Percentiles rank a stretch among this genome's conserved stretches.
These are phyloP conservation scores for Erigeron philadelphicus DNA, from an alignment of 140 eudicot species.

Conservation along the genomic window DNA sequence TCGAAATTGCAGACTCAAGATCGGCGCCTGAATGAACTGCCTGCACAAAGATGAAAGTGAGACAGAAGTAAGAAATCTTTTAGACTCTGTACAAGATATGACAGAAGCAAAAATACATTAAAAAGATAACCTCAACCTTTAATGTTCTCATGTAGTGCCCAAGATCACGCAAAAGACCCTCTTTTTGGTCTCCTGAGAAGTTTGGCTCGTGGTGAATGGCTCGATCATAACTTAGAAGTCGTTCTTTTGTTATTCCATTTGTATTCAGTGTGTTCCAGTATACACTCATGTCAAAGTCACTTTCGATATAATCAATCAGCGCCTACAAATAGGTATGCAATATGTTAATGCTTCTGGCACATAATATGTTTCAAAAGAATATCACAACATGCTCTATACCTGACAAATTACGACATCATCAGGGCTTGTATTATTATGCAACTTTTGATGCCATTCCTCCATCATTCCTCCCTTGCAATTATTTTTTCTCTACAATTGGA, in stretches of 20 bases:
- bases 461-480: conserved; percentile 92
- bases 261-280: conserved; percentile 90
- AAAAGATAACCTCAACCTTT: conserved; percentile 43
- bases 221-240: conserved; percentile 96
- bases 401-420: conserved; percentile 96
- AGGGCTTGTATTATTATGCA: conserved; percentile 97
- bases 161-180: conserved; percentile 94
- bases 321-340: conserved; percentile 51
- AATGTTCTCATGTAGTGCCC: conserved; percentile 87
- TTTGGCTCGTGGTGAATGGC: conserved; percentile 85
- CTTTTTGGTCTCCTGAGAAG: conserved; percentile 79
- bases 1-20: conserved; percentile 90
- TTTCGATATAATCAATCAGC: conserved; percentile 72
- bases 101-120: not conserved
- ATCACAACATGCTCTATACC: conserved; percentile 41
- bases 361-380: not conserved
- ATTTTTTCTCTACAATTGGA: conserved; percentile 65
- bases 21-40: conserved; percentile 99
- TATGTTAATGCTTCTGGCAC: not conserved
- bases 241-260: conserved; percentile 94
- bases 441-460: conserved; percentile 99
- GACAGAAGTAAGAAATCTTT: not conserved
- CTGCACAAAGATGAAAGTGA: conserved; percentile 36
- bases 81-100: not conserved
- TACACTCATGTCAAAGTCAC: conserved; percentile 73